Conservation (phyloP, 2,329 filamentous ascomycete species). For the Scytalidium sp. region DNA sequence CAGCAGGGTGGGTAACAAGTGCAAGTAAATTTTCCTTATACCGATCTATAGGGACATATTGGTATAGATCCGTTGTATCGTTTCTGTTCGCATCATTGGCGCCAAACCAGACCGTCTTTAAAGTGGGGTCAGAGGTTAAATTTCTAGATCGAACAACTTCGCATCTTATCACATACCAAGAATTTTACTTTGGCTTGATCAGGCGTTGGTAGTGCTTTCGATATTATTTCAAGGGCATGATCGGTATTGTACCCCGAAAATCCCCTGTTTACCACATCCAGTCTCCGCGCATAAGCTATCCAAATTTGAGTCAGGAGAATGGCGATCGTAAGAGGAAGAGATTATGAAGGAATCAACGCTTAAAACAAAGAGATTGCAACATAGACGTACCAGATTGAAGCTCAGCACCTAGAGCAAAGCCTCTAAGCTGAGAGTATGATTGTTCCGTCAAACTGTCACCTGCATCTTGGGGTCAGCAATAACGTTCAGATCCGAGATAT, state of each 20-base stretch:
- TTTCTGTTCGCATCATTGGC: slow-evolving; percentile 79
- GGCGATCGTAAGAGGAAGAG: background rate
- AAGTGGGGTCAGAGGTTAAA: background rate
- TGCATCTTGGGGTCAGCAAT: background rate
- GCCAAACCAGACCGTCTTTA: slow-evolving; percentile 65
- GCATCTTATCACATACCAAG: slow-evolving; percentile 12
- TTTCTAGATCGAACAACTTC: too few relatives aligned
- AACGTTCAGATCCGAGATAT: background rate
- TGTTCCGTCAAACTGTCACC: slow-evolving; percentile 24
- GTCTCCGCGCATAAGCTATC: slow-evolving; percentile 17
- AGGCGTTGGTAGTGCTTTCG: slow-evolving; percentile 15
- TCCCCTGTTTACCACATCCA: slow-evolving; percentile 23
- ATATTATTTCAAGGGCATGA: slow-evolving; percentile 15
- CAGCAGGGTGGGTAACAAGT: slow-evolving; percentile 69
- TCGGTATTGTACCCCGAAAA: slow-evolving; percentile 20
- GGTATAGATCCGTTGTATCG: slow-evolving; percentile 55
- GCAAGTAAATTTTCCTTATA: slow-evolving; percentile 69
- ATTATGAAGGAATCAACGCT: background rate
- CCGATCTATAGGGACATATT: slow-evolving; percentile 70
- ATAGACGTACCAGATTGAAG: slow-evolving; percentile 16
- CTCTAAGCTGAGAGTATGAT: slow-evolving; percentile 14
- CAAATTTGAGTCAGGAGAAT: background rate
- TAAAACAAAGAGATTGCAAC: background rate
- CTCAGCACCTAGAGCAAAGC: slow-evolving; percentile 20
- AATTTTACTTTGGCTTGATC: slow-evolving; percentile 16